Evolutionary conservation across 306 rosid species (phyloP), one percentile per base, ranked within the genome.

Genomic region (Malus asiatica): DNA sequence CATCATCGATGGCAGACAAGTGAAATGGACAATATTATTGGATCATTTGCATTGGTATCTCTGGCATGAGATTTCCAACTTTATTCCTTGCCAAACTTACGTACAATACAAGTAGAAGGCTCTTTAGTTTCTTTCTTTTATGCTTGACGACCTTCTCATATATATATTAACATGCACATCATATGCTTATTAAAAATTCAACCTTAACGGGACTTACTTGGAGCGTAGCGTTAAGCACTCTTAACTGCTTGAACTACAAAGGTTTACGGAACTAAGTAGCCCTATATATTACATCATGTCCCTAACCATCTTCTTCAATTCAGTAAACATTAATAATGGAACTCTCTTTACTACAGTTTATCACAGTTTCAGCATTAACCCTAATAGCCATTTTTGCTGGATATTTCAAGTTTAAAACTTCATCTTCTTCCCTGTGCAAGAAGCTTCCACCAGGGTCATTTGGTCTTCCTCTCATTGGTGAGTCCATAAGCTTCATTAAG

Each of bases 371-470:
- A 15, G 61, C 23, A 55, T 2, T 20, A 8, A 48, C 62, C 62
- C 62, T 70, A 20, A 11, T 52, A 29, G 45, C 48, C 38, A 23
- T 30, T 52, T 10, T 46, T 69, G 8, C 40, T 25, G 42, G 73
- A 13, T 69, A 71, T 33, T 58, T 58, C 29, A 71, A 30, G 74
- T 71, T 18, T 6, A 30, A 30, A 52, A 27, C 29, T n/a, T 52
- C 63, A 71, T 29, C 5, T 58, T 58, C 62, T 58, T 11, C 1
- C n/a, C 12, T 5, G 8, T 12, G 74, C 25, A 76, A 76, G 74
- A 76, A 76, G 29, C 79, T 76, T 6, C 80, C 74, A 23, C 68
- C 80, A 15, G 80, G 80, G 14, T 76, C 74, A n/a, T 76, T 51
- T 45, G 74, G 80, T 12, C 58, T 67, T 57, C 80, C 74, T 1